phyloP scores from a whole-genome alignment of 2,329 filamentous ascomycete species.

The Leptographium galeiforme region DNA sequence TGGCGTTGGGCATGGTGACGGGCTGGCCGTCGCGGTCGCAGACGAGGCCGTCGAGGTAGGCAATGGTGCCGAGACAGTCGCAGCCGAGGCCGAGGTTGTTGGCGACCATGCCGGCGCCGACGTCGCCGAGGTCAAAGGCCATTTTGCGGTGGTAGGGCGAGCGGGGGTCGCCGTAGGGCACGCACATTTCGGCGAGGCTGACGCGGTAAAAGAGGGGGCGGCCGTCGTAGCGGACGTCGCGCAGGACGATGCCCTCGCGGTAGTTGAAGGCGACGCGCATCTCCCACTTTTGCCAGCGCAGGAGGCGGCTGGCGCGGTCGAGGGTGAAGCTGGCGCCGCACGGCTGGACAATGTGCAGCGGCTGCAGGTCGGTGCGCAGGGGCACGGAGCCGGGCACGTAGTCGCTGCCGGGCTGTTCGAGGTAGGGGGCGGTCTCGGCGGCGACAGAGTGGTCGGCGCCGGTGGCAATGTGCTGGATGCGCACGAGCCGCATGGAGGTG shows the following conservation, averaged over 20 bases:
- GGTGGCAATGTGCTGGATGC: slow-evolving; percentile 30
- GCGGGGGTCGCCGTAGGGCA: slow-evolving; percentile 50
- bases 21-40: slow-evolving; percentile 35
- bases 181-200: slow-evolving; percentile 55
- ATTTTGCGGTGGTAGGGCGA: slow-evolving; percentile 55
- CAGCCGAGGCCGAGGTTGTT: slow-evolving; percentile 58
- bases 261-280: slow-evolving; percentile 93
- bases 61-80: slow-evolving; percentile 55
- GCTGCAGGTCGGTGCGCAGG: slow-evolving; percentile 36
- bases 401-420: slow-evolving; percentile 18
- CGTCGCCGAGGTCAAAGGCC: slow-evolving; percentile 60
- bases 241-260: slow-evolving; percentile 77
- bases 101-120: slow-evolving; percentile 49
- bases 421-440: slow-evolving; percentile 17
- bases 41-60: slow-evolving; percentile 45
- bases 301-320: slow-evolving; percentile 16
- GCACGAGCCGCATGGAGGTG: slow-evolving; percentile 26
- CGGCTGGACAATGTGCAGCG: slow-evolving; percentile 23
- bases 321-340: slow-evolving; percentile 28
- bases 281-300: slow-evolving; percentile 55
- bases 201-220: slow-evolving; percentile 53
- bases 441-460: slow-evolving; percentile 41
- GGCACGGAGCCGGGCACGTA: slow-evolving; percentile 20
- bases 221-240: slow-evolving; percentile 64
- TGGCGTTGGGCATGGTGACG: slow-evolving; percentile 35